Evolutionary conservation across 163 green algal species (phyloP), one percentile per base, ranked within the genome.

Genomic region (Chloromonas sp.): DNA sequence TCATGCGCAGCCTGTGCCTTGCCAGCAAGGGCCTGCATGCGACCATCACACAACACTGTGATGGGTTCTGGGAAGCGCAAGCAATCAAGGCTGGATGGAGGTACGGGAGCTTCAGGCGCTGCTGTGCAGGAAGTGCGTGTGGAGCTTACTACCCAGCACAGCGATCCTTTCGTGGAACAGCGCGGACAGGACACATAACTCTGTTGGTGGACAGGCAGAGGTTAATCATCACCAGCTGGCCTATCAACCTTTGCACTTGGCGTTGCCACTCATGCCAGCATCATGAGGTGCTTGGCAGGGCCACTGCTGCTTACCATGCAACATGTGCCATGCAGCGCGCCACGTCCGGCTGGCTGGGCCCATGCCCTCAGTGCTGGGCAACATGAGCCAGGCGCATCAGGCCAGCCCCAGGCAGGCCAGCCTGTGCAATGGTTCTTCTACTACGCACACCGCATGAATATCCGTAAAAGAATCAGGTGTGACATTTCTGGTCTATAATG

Each of bases 11-110:
- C 11, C 66, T 74, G 5, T 74, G 66, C 66, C 66, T 74, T 74
- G 11, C 66, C 66, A 15, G 5, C 66, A 74, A 11, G 11, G 66
- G 5, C 66, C 66, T 74, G 5, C 5, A 74, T 11, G 11, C 5
- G 5, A 74, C 66, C 66, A 74, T 74, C 66, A 74, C 5, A 11
- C 66, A 15, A 11, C 5, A 74, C 5, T 74, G 66, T 11, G 79
- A 83, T 15, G 14, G 36, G 58, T 61, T 83, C 58, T 83, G 79
- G 79, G 3, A 83, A 61, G 79, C 58, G 58, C 3, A n/a, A 3
- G 58, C 5, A 36, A 66, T 83, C 14, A 83, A 83, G 79, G 36
- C 58, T 2, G 79, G 79, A 2, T 83, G 79, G 79, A 83, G 79
- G 79, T 83, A 8, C 79, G 79, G 3, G 79, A 14, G 59, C 36